Base-by-base conservation (phyloP, 148 eudicot genomes). In the Tetragonia tetragonoides region DNA sequence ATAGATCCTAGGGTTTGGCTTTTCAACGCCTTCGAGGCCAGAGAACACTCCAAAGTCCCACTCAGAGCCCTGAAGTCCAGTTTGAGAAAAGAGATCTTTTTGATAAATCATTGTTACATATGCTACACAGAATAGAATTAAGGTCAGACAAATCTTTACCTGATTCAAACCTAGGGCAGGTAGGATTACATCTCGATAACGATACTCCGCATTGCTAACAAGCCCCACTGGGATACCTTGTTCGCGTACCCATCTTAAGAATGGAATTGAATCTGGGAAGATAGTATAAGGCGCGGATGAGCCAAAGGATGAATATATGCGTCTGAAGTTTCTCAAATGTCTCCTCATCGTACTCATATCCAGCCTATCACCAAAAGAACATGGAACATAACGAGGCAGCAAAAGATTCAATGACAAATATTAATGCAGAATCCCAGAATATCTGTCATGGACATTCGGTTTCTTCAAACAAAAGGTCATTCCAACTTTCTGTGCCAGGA, bases 31-130 rank as follows among this genome's bases (percentile, higher is more conserved):
- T 87, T 89, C 97, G 9, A 95, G 81, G n/a, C 98, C 98, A 5
- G 99, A 95, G 84, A 95, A 95, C 40, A 95, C 93, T 47, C 97
- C 99, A 77, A 93, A 93, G 79, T 95, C 99, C 97, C 97, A 93
- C 81, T 90, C 97, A 17, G 92, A 87, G 75, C 93, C 97, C 97
- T 95, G 90, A 59, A 80, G 14, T 59, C 15, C 75, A 23, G 10
- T 28, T 41, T 42, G 46, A 47, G 15, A 21, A 34, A 60, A 49
- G 44, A 15, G 46, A 21, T 14, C 38, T 23, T 49, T 44, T 60
- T 8, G 38, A 28, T 49, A 14, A 8, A 38, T 18, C 54, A 56
- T 64, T 73, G 65, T 34, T 28, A 53, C 20, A 42, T 66, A 34
- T 68, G 10, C 62, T 12, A 66, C 61, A 65, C 24, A 14, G 65